A percentile compares a stretch with the other conserved stretches of the same genome.
phyloP scores from a whole-genome alignment of 2,329 filamentous ascomycete species.

The Neoscytalidium dimidiatum region DNA sequence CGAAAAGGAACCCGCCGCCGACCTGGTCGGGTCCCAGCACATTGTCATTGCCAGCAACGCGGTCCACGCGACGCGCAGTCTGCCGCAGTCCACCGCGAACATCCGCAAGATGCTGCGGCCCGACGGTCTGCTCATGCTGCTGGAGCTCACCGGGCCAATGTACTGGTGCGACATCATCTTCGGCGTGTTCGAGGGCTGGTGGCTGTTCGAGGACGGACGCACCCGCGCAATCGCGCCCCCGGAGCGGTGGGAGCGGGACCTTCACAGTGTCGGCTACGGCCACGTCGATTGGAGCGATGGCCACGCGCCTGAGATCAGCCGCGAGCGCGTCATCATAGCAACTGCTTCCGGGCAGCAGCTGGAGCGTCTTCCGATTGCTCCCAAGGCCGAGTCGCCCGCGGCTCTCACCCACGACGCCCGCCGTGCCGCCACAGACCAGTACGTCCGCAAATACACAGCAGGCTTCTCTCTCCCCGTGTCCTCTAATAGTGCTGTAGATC shows the following conservation, averaged over 20 bases:
- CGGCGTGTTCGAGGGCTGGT: conserved; percentile 44
- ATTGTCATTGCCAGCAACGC: conserved; percentile 34
- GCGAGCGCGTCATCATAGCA: conserved; percentile 21
- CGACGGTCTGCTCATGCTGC: conserved; percentile 33
- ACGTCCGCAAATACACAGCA: neutral
- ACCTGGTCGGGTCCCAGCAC: conserved; percentile 26
- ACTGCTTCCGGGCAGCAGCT: neutral
- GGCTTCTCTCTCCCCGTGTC: neutral
- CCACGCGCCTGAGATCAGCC: conserved; percentile 14
- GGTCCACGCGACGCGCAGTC: conserved; percentile 35
- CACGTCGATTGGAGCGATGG: conserved; percentile 30
- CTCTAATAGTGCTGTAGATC: neutral
- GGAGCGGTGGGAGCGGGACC: conserved; percentile 25
- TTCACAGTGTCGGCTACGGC: conserved; percentile 26
- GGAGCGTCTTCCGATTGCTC: neutral
- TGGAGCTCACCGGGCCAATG: conserved; percentile 34
- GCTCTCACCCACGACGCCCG: neutral
- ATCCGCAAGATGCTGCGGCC: conserved; percentile 29
- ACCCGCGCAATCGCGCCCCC: conserved; percentile 25
- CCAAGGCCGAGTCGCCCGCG: neutral
- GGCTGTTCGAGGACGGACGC: conserved; percentile 40
- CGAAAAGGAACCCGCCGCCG: conserved; percentile 29
- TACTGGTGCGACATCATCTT: conserved; percentile 39
- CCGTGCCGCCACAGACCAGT: neutral
- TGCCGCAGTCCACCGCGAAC: conserved; percentile 23